Conservation (phyloP, 2,329 filamentous ascomycete species). For the Sphaerulina vaccinii region DNA sequence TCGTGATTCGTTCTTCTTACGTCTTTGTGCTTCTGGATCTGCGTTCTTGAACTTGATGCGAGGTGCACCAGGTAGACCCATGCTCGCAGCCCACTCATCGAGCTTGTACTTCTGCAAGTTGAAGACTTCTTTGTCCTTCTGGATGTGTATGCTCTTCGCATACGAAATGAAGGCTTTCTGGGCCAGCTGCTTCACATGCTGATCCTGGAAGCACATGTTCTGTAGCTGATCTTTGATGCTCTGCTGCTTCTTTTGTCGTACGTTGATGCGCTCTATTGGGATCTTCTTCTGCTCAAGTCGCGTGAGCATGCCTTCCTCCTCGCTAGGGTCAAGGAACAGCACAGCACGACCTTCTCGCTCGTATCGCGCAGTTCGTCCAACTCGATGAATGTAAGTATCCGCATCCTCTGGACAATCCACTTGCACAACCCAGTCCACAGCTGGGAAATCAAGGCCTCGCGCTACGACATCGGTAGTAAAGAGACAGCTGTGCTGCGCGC, state of each 20-base stretch:
- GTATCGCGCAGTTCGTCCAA: constrained; percentile 91
- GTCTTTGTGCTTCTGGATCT: constrained; percentile 82
- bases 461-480: constrained; percentile 96
- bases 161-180: constrained; percentile 97
- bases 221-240: constrained; percentile 82
- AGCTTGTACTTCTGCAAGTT: constrained; percentile 78
- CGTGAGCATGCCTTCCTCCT: constrained; percentile 87
- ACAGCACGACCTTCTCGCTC: constrained; percentile 84
- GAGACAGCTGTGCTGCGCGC: constrained; percentile 78
- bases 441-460: constrained; percentile 89
- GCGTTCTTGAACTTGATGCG: constrained; percentile 92
- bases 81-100: constrained; percentile 78
- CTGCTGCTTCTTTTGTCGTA: constrained; percentile 84
- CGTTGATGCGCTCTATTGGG: constrained; percentile 79
- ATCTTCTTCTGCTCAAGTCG: constrained; percentile 86
- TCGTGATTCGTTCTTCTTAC: constrained; percentile 80
- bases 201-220: constrained; percentile 93
- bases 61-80: constrained; percentile 87
- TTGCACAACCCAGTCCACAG: constrained; percentile 98
- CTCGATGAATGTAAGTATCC: constrained; percentile 96
- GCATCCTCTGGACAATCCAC: constrained; percentile 95
- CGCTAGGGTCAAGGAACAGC: constrained; percentile 85
- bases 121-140: constrained; percentile 91
- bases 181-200: constrained; percentile 88
- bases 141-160: constrained; percentile 77